phyloP scores from a whole-genome alignment of 768 basidiomycete genomes.

The Kwoniella dendrophila region DNA sequence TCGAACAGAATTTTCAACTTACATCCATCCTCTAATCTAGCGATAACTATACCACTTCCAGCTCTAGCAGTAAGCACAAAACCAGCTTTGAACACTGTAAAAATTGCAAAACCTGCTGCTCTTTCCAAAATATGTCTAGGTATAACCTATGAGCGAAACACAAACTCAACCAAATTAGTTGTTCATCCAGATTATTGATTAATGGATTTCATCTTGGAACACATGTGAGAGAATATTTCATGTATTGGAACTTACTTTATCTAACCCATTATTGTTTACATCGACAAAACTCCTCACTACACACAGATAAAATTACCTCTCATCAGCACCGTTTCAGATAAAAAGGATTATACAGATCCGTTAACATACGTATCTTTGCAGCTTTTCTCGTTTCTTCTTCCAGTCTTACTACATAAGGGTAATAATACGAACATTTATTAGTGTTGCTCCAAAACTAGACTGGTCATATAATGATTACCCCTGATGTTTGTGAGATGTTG shows the following conservation, averaged over 20 bases:
- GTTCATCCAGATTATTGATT: background rate
- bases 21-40: slow-evolving; percentile 78
- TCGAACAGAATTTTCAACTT: slow-evolving; percentile 55
- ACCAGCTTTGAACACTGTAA: slow-evolving; percentile 58
- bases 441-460: too few relatives aligned
- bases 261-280: slow-evolving; percentile 75
- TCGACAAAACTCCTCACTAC: slow-evolving; percentile 84
- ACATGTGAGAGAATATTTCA: background rate
- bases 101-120: slow-evolving; percentile 73
- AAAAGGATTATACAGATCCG: background rate
- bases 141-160: slow-evolving; percentile 59
- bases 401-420: slow-evolving; percentile 60
- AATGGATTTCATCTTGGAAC: slow-evolving; percentile 1
- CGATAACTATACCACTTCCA: slow-evolving; percentile 86
- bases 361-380: slow-evolving; percentile 74
- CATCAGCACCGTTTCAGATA: background rate
- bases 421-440: background rate
- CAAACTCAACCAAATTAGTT: background rate
- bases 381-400: slow-evolving; percentile 86
- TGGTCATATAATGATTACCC: too few relatives aligned
- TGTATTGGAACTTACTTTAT: slow-evolving; percentile 61
- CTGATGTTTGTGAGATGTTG: background rate
- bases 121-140: slow-evolving; percentile 63
- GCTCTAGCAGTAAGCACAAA: slow-evolving; percentile 75
- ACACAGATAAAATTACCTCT: too few relatives aligned